A percentile compares a stretch with the other conserved stretches of the same genome.
phyloP scores from a whole-genome alignment of 257 asterid species.

The Schizonepeta tenuifolia region DNA sequence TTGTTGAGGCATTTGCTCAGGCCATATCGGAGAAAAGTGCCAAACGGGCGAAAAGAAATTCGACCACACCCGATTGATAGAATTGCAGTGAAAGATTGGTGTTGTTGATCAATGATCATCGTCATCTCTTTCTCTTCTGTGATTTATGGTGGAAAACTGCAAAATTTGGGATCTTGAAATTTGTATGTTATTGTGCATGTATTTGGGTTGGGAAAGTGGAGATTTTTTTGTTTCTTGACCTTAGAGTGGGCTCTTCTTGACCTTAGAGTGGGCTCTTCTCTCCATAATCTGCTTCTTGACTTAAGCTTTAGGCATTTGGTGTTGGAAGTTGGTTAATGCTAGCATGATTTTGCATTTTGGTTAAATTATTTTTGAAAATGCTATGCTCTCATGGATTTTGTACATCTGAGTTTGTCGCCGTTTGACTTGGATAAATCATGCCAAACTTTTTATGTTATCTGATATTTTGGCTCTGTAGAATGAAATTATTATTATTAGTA shows the following conservation, averaged over 20 bases:
- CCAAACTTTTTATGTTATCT: background rate
- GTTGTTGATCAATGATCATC: background rate
- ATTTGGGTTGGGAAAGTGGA: background rate
- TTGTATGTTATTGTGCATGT: conserved; percentile 12
- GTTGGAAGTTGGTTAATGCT: conserved; percentile 24
- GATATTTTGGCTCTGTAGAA: background rate
- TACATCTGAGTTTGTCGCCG: conserved; percentile 23
- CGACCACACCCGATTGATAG: conserved; percentile 36
- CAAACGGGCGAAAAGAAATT: conserved; percentile 63
- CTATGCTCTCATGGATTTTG: conserved; percentile 28
- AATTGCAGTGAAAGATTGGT: conserved; percentile 11
- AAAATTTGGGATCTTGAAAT: conserved; percentile 7
- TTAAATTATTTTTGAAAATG: background rate
- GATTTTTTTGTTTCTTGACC: conserved; percentile 11
- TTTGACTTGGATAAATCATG: background rate
- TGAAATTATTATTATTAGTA: background rate
- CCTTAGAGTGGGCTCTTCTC: background rate
- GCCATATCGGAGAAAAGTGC: conserved; percentile 52
- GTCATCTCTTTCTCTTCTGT: background rate
- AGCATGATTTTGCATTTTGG: conserved; percentile 32
- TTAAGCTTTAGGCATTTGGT: conserved; percentile 19
- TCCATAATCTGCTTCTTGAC: conserved; percentile 14
- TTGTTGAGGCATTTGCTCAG: conserved; percentile 74
- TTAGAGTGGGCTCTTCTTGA: background rate
- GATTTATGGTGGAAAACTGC: background rate